Evolutionary conservation across 306 rosid genomes (phyloP), one percentile per base, ranked within the genome.

Genomic region (Arachis hypogaea): DNA sequence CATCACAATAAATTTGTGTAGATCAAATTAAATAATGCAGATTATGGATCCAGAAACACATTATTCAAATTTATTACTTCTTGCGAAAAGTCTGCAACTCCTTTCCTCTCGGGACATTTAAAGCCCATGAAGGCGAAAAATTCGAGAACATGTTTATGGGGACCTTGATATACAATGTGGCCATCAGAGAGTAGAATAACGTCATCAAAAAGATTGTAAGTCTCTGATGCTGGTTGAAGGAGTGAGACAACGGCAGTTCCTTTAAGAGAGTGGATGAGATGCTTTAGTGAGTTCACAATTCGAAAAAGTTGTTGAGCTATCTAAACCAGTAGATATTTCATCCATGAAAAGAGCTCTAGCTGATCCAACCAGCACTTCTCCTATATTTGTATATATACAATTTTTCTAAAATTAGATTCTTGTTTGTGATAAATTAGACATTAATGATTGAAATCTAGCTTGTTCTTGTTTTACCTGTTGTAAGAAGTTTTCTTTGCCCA

Each of bases 321-420:
- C 91, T 80, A 87, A 75, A 33, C 88, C 88, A 58, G 88, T 84
- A 0, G 91, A 87, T 77, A 87, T 87, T 68, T 84, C 91, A 57
- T 87, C 91, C 91, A 87, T 84, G 78, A 87, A 84, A 44, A 87
- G 42, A 33, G 85, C 88, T 46, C 63, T 87, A n/a, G 82, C 40
- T 56, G 88, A 86, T 77, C 91, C 91, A 64, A 87, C 91, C 9
- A 87, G 43, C 85, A 84, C 84, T 50, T 87, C 91, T 44, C 88
- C 91, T 84, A 41, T 46, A 44, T 62, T 29, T 45, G n/a, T 36
- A 9, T 54, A 36, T 30, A 42, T 59, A 59, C 33, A 46, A 7
- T 46, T 9, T 64, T 79, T 55, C 10, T 33, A 60, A 12, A 5
- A 44, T 38, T 30, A 45, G 42, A 33, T 33, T 33, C 38, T 60